Base-by-base conservation (phyloP, 2,329 filamentous ascomycete genomes). In the Aspergillus sergii region DNA sequence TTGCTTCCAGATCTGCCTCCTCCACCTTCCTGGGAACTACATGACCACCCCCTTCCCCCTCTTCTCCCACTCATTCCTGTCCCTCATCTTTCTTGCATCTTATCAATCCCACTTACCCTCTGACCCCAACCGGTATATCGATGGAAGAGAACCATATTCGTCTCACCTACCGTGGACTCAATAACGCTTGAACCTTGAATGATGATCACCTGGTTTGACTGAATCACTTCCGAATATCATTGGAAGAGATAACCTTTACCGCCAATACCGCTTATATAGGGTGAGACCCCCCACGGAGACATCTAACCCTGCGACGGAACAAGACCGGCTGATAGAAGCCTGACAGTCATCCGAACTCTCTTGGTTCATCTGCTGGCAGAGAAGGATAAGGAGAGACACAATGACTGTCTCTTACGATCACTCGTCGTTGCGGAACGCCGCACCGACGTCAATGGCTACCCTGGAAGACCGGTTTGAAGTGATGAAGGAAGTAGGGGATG, bases 401-500 rank as follows among this genome's bases (percentile, higher is more conserved):
- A 96, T 96, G 92, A 92, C 91, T 53, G 88, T 92, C 79, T 85
- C 87, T 75, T 89, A 89, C 78, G 92, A 94, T 74, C 82, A 88
- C 73, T 86, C 90, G 79, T 64, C 87, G 89, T 72, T 87, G 91
- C 76, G 87, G 87, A 78, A 86, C 86, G 61, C 82, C 78, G 67
- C 69, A 56, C 63, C 68, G 8, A 78, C 77, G 68, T 83, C 77
- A 73, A 85, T 80, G 76, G 80, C 78, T 26, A 79, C 83, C 64
- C 88, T 99, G 59, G 94, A 97, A 77, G 95, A 99, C 76, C 89
- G 94, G 71, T 99, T 97, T 77, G 94, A 99, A 80, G 89, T 99
- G 60, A 83, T 99, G 76, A 99, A 98, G 81, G 95, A 99, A 75
- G 96, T 99, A 77, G 95, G 95, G 57, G 95, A 99, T 88, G 95